Evolutionary conservation across 2,329 filamentous ascomycete genomes (phyloP), one percentile per base, ranked within the genome.

Genomic region (Ascochyta koolunga): DNA sequence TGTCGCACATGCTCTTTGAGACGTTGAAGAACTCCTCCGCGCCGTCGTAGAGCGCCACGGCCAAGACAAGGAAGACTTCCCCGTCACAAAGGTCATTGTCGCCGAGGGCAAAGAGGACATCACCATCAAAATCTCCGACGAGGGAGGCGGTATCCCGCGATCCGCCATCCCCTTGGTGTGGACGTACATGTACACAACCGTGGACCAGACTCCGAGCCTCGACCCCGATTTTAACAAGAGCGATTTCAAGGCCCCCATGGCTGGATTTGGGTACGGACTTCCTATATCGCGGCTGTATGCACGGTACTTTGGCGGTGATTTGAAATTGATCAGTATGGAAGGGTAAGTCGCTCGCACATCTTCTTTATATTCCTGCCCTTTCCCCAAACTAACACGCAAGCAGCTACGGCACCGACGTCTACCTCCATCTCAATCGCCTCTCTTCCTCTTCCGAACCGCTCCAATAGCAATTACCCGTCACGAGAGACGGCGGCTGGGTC

Each of bases 181-280:
- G 95, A 99, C 95, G 11, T 99, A 99, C 76, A 99, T 98, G 95
- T 99, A 99, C 76, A 99, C 95, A 31, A 99, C 95, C 2, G 95
- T 99, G 61, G 95, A 98, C 75, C 87, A 93, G 66, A 98, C 95
- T 19, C 95, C 95, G 13, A 96, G 88, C 71, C 80, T 99, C 59
- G 95, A 99, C 71, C 95, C 95, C 0, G 93, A 98, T 74, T 99
- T 98, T 75, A 93, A 99, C 77, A 96, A 98, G 80, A 96, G 89
- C 78, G 95, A 99, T 76, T 99, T 99, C 82, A 98, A 99, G 77
- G 95, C 95, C 11, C 95, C 95, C 1, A 98, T 99, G 95, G 95
- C 95, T 58, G 95, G 95, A 2, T 99, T 98, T 71, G 95, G 95
- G n/a, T 99, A 99, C 70, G 95, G 95, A 15, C 75, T 99, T 62